Evolutionary conservation across 2,329 filamentous ascomycete species (phyloP).

Genomic region (Chaetomium globosum): DNA sequence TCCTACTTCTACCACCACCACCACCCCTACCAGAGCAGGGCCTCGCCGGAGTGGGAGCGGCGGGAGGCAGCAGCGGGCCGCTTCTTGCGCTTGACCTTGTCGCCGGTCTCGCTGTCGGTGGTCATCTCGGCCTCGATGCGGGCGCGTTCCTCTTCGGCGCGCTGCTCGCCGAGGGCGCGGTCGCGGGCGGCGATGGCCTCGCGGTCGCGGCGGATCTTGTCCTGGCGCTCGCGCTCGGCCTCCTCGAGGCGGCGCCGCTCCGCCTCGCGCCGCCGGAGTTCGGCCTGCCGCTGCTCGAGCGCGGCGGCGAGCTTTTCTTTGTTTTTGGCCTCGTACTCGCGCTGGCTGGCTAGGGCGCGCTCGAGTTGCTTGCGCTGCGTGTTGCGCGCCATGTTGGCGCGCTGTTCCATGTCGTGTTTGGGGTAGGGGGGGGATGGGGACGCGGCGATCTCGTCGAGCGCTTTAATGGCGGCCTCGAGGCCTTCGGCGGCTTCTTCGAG

Average conservation of each 20-base stretch:
- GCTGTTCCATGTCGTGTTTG: constrained; percentile 85
- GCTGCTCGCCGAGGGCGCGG: constrained; percentile 69
- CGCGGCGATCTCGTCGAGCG: constrained; percentile 64
- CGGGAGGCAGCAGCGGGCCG: constrained; percentile 47
- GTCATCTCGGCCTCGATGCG: constrained; percentile 77
- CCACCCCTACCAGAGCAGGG: constrained; percentile 38
- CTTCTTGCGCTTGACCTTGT: constrained; percentile 78
- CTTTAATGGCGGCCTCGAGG: constrained; percentile 81
- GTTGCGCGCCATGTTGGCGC: constrained; percentile 95
- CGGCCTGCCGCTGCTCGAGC: constrained; percentile 75
- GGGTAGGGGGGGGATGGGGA: constrained; percentile 80
- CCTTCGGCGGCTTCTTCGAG: constrained; percentile 78
- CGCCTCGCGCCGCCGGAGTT: constrained; percentile 76
- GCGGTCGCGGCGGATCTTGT: constrained; percentile 84
- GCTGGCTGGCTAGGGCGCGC: constrained; percentile 79
- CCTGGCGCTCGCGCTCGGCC: constrained; percentile 71
- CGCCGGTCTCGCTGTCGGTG: constrained; percentile 78
- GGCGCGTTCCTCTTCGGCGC: constrained; percentile 69
- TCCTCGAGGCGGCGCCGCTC: constrained; percentile 69
- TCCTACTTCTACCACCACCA: constrained; percentile 53
- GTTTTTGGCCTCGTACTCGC: constrained; percentile 91
- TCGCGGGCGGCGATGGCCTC: constrained; percentile 77
- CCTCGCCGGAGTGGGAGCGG: constrained; percentile 40
- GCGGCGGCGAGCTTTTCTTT: constrained; percentile 83
- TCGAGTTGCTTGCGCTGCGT: constrained; percentile 92